phyloP scores from a whole-genome alignment of 495 filamentous ascomycete species.

The Parachaetomium inaequale region DNA sequence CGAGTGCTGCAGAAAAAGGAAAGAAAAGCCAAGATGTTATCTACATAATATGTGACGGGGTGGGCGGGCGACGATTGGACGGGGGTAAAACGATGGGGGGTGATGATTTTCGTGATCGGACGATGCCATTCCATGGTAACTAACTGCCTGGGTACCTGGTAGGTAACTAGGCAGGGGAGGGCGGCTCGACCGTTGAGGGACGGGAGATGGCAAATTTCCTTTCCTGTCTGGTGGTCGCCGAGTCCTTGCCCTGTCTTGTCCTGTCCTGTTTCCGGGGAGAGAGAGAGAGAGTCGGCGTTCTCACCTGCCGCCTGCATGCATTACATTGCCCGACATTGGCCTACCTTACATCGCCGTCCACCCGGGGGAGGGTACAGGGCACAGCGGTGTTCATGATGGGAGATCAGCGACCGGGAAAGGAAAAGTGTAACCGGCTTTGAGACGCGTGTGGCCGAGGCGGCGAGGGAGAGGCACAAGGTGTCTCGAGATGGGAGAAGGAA shows the following conservation, averaged over 20 bases:
- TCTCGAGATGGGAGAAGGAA: background rate
- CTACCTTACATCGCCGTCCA: background rate
- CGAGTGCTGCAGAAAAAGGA: too few species aligned
- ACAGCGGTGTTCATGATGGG: background rate
- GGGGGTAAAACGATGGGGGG: background rate
- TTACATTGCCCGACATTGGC: background rate
- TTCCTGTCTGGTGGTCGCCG: background rate
- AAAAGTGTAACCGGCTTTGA: background rate
- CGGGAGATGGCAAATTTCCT: background rate
- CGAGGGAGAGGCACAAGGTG: background rate
- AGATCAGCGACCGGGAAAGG: too few species aligned
- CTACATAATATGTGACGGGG: background rate
- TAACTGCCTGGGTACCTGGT: background rate
- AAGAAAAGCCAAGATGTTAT: background rate
- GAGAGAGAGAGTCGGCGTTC: background rate
- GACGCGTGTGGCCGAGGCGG: background rate
- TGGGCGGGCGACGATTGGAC: background rate
- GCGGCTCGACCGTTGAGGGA: constrained; percentile 8
- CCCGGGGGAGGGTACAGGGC: background rate
- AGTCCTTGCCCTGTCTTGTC: background rate
- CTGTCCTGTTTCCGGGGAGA: background rate
- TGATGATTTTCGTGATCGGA: background rate
- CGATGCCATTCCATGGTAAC: background rate
- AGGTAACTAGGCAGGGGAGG: background rate
- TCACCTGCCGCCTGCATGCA: background rate